Evolutionary conservation across 2,329 filamentous ascomycete genomes (phyloP).

Genomic region (Grosmannia clavigera): DNA sequence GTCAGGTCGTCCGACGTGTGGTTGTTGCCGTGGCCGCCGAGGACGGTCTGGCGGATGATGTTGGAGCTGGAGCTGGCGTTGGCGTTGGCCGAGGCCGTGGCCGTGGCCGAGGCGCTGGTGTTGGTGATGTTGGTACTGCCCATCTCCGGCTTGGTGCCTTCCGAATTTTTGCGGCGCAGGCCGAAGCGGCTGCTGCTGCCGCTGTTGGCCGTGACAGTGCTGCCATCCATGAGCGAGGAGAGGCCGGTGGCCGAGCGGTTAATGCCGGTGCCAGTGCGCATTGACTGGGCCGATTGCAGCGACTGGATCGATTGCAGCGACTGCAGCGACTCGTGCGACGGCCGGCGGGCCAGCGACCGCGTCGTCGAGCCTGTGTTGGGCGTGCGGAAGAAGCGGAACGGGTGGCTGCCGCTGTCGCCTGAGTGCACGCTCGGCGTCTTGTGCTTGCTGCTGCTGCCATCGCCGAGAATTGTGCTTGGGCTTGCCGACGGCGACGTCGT

Average conservation of each 20-base stretch:
- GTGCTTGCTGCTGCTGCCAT: conserved; percentile 12
- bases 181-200: conserved; percentile 37
- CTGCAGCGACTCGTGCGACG: conserved; percentile 44
- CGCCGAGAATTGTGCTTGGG: neutral
- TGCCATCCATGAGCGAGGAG: conserved; percentile 25
- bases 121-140: neutral
- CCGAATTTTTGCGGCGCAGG: conserved; percentile 33
- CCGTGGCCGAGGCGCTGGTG: conserved; percentile 24
- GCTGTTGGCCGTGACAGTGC: neutral
- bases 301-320: neutral
- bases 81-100: neutral
- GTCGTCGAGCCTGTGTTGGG: conserved; percentile 22
- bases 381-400: conserved; percentile 40
- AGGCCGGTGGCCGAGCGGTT: conserved; percentile 33
- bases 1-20: conserved; percentile 63
- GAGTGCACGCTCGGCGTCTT: conserved; percentile 39
- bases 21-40: neutral
- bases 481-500: neutral
- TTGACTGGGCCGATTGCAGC: neutral
- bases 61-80: neutral
- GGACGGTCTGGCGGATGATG: neutral
- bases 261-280: conserved; percentile 22
- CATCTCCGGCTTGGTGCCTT: conserved; percentile 12
- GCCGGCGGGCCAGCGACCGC: conserved; percentile 36
- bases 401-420: conserved; percentile 27